phyloP scores from a whole-genome alignment of 2,329 filamentous ascomycete genomes.

The Septoria petroselini region DNA sequence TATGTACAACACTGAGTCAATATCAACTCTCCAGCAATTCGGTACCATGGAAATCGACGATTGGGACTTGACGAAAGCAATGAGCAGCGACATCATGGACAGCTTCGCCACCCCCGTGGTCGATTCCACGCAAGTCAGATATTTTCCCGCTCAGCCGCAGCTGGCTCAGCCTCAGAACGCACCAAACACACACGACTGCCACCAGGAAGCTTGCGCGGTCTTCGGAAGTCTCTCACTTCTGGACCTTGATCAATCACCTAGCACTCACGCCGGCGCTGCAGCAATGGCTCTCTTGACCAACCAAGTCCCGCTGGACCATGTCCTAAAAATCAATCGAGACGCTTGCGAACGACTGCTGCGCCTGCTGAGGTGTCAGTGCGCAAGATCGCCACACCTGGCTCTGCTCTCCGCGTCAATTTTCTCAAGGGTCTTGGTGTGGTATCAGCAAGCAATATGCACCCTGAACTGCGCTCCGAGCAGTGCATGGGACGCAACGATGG shows the following conservation, averaged over 20 bases:
- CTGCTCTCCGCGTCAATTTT: neutral
- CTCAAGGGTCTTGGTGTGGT: neutral
- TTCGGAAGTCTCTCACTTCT: neutral
- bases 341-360: slow-evolving; percentile 2
- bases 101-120: neutral
- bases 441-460: neutral
- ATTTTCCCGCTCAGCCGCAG: neutral
- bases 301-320: slow-evolving; percentile 1
- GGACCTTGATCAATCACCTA: neutral
- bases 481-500: too few relatives aligned
- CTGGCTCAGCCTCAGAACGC: neutral
- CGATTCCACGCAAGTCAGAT: neutral
- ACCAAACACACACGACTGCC: neutral
- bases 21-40: slow-evolving; percentile 1
- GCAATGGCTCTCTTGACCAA: neutral
- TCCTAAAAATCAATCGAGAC: slow-evolving; percentile 1
- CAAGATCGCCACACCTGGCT: neutral
- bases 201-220: neutral
- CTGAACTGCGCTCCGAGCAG: neutral
- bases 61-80: neutral
- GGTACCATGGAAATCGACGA: slow-evolving; percentile 1
- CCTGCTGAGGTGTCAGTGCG: neutral
- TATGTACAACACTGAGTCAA: neutral
- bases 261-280: neutral
- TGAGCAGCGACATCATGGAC: neutral